Percentiles rank a stretch among this genome's conserved stretches.
phyloP scores from a whole-genome alignment of 352 stramenopile species.

The Phytophthora europaea region DNA sequence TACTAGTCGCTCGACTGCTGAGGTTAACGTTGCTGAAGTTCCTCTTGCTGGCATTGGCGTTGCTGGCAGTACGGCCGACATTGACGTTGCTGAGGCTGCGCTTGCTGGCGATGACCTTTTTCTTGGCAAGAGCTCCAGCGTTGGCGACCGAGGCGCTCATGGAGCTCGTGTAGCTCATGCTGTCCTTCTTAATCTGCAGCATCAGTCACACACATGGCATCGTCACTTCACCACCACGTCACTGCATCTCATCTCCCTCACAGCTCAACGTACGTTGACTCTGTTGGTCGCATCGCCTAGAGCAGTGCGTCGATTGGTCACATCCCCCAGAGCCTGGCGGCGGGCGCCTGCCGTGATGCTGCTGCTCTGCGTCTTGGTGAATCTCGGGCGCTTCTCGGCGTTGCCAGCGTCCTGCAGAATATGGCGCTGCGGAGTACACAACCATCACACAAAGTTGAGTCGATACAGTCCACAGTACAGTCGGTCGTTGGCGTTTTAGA shows the following conservation, averaged over 20 bases:
- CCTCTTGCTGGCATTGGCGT: conserved; percentile 30
- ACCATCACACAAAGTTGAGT: conserved; percentile 12
- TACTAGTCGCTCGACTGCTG: conserved; percentile 21
- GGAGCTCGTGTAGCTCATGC: conserved; percentile 51
- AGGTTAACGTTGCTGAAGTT: conserved; percentile 38
- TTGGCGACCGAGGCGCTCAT: conserved; percentile 43
- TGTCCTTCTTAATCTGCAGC: conserved; percentile 68
- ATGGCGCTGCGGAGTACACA: conserved; percentile 35
- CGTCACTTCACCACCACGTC: conserved; percentile 4
- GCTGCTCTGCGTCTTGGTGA: conserved; percentile 52
- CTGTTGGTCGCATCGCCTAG: conserved; percentile 82
- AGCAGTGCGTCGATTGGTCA: conserved; percentile 58
- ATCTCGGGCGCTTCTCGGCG: conserved; percentile 68
- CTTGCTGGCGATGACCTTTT: conserved; percentile 61
- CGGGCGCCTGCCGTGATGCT: conserved; percentile 31
- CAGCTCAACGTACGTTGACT: conserved; percentile 57
- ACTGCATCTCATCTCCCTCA: background rate
- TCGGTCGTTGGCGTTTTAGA: background rate
- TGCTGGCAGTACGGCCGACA: conserved; percentile 21
- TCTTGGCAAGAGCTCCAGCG: conserved; percentile 43
- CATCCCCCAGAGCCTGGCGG: conserved; percentile 57
- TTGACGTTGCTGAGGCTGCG: conserved; percentile 48
- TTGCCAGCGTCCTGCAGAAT: conserved; percentile 62
- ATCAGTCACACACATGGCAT: conserved; percentile 9
- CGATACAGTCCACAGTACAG: background rate